A percentile compares a stretch with the other conserved stretches of the same genome.
Conservation (phyloP, 345 rosid genomes). For the Sisymbrium altissimum region DNA sequence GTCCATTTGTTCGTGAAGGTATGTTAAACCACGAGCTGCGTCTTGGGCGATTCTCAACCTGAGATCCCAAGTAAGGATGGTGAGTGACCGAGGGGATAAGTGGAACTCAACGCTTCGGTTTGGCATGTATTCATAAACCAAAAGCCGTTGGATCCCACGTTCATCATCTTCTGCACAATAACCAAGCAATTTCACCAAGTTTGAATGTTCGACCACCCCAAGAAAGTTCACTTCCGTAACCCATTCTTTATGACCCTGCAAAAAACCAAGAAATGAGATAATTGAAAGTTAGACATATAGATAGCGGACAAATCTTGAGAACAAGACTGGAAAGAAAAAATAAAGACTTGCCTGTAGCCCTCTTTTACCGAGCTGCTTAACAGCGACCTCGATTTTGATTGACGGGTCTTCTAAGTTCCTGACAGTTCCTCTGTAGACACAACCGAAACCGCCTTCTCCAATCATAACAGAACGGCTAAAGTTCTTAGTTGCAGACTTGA, state of each 20-base stretch:
- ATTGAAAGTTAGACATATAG: neutral
- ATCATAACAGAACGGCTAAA: conserved; percentile 76
- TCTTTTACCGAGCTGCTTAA: conserved; percentile 79
- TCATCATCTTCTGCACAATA: conserved; percentile 95
- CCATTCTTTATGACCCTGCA: conserved; percentile 94
- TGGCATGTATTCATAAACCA: conserved; percentile 82
- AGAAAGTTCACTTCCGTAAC: conserved; percentile 90
- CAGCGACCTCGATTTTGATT: conserved; percentile 70
- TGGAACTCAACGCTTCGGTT: conserved; percentile 73
- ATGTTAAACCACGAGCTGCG: conserved; percentile 80
- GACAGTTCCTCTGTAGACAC: conserved; percentile 65
- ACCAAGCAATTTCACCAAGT: conserved; percentile 82
- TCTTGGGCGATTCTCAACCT: conserved; percentile 87
- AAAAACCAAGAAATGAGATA: conserved; percentile 2
- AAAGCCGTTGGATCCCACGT: conserved; percentile 84
- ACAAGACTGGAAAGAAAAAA: neutral
- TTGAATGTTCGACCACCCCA: conserved; percentile 81
- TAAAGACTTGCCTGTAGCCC: conserved; percentile 62
- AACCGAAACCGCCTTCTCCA: conserved; percentile 97
- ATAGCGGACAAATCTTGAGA: neutral
- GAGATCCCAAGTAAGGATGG: conserved; percentile 74
- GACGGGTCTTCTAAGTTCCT: conserved; percentile 53
- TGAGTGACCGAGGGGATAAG: conserved; percentile 45
- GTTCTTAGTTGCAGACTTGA: conserved; percentile 79
- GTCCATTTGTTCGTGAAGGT: conserved; percentile 85